Evolutionary conservation across 805 yeast genomes (phyloP).

Genomic region (Candida fluviatilis): DNA sequence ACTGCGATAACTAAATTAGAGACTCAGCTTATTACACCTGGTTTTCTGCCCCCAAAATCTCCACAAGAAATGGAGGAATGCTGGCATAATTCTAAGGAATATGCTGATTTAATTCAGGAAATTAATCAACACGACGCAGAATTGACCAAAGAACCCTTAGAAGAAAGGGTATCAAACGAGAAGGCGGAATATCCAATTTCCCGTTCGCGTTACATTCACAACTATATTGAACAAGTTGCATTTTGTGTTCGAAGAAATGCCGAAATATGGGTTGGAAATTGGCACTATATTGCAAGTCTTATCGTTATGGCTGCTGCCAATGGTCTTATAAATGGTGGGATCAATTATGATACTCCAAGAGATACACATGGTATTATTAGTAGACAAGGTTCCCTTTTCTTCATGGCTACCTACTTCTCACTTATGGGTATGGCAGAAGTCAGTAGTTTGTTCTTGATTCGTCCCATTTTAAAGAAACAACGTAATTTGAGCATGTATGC

Average conservation of each 20-base stretch:
- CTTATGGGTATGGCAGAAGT: constrained; percentile 57
- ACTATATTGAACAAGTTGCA: neutral
- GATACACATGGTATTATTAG: constrained; percentile 47
- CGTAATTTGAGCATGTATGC: constrained; percentile 53
- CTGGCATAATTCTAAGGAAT: constrained; percentile 40
- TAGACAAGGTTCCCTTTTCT: constrained; percentile 65
- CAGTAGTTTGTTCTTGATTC: constrained; percentile 48
- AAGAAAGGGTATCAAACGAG: too few relatives aligned
- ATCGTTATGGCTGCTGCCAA: constrained; percentile 45
- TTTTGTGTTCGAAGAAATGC: neutral
- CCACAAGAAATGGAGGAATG: constrained; percentile 24
- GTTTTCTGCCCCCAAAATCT: constrained; percentile 15
- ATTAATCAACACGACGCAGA: constrained; percentile 34
- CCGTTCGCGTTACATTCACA: neutral
- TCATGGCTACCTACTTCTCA: constrained; percentile 60
- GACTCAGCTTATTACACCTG: neutral
- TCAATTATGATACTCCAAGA: constrained; percentile 48
- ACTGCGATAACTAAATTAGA: neutral
- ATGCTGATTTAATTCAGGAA: constrained; percentile 32
- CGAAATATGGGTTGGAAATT: constrained; percentile 31
- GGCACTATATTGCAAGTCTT: constrained; percentile 41
- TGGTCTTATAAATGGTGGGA: constrained; percentile 54
- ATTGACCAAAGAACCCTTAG: constrained; percentile 12
- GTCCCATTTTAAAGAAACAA: constrained; percentile 58
- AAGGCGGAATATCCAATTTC: neutral